Evolutionary conservation across 192 early-diverging fungal species (phyloP), one percentile per base, ranked within the genome.

Genomic region (Umbelopsis vinacea): DNA sequence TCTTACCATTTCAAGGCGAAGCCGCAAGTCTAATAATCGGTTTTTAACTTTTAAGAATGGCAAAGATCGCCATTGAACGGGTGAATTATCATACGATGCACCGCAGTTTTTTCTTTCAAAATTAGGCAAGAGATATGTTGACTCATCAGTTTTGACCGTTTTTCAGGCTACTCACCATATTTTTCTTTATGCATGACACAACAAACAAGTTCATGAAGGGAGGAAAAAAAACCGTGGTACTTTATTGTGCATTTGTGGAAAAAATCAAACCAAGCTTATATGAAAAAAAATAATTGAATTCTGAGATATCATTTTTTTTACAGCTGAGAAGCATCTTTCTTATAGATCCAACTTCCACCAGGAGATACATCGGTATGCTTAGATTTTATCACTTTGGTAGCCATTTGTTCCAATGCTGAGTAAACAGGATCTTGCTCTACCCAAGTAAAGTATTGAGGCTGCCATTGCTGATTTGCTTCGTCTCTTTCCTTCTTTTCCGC

Each of bases 401-500:
- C 57, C 77, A 79, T 79, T 68, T 73, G 77, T 29, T 74, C 73
- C 22, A 79, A 60, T 29, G 72, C 54, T 8, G 11, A 14, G 29
- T 74, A 66, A 4, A 53, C 45, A 8, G 77, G 66, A 21, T 79
- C 77, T 10, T 70, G 38, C 4, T 74, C 73, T 10, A 68, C 52
- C 77, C 77, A 79, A n/a, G 67, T 35, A 53, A 79, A 79, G 43
- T 74, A 74, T 11, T 40, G 47, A 40, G 77, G 73, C 17, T 69
- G 43, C 77, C 77, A 79, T 21, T 45, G 33, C 17, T 69, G 77
- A 47, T 76, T 80, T 43, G 79, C 63, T 68, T 89, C 88, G 10
- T 85, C 81, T 29, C 91, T 87, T 47, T 76, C 75, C 68, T 81
- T 83, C 50, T 86, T 84, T 67, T 88, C 66, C 19, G 72, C 80